Percentiles rank a stretch among this genome's conserved stretches.
Conservation (phyloP, 2,329 filamentous ascomycete species). For the Ophioceras dolichostomum region DNA sequence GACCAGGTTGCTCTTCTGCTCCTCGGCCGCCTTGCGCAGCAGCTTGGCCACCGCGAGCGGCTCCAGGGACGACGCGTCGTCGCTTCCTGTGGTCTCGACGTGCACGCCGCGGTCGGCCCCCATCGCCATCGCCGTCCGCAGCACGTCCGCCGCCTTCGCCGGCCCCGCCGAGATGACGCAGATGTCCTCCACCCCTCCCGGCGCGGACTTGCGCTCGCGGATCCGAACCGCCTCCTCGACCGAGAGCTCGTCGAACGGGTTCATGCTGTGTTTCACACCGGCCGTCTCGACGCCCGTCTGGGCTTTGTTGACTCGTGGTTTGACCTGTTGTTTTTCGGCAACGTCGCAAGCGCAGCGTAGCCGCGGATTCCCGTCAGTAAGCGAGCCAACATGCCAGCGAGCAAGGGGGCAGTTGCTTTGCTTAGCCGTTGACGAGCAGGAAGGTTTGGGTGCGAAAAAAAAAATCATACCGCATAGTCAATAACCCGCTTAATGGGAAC, state of each 20-base stretch:
- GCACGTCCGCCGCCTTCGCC: slow-evolving; percentile 72
- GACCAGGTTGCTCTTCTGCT: slow-evolving; percentile 82
- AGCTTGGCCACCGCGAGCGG: slow-evolving; percentile 89
- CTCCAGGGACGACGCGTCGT: slow-evolving; percentile 67
- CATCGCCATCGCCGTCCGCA: slow-evolving; percentile 98
- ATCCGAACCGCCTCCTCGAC: slow-evolving; percentile 93
- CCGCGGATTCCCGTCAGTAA: not conserved
- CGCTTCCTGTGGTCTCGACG: slow-evolving; percentile 66
- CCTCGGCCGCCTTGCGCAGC: slow-evolving; percentile 64
- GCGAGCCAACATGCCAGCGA: no score
- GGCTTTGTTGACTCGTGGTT: slow-evolving; percentile 57
- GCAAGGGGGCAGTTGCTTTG: no score
- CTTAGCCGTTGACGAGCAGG: slow-evolving; percentile 3
- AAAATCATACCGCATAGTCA: slow-evolving; percentile 64
- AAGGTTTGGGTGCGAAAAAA: no score
- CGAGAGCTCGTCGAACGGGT: slow-evolving; percentile 97
- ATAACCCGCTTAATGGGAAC: slow-evolving; percentile 77
- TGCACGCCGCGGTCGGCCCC: slow-evolving; percentile 87
- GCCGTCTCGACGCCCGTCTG: slow-evolving; percentile 82
- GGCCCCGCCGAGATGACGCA: slow-evolving; percentile 82
- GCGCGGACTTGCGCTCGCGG: slow-evolving; percentile 69
- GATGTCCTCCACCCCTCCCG: slow-evolving; percentile 77
- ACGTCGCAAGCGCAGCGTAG: no score
- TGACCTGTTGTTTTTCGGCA: no score
- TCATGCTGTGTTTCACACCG: slow-evolving; percentile 95